phyloP scores from a whole-genome alignment of 2,329 filamentous ascomycete genomes.

The Hyphodiscus sp. region DNA sequence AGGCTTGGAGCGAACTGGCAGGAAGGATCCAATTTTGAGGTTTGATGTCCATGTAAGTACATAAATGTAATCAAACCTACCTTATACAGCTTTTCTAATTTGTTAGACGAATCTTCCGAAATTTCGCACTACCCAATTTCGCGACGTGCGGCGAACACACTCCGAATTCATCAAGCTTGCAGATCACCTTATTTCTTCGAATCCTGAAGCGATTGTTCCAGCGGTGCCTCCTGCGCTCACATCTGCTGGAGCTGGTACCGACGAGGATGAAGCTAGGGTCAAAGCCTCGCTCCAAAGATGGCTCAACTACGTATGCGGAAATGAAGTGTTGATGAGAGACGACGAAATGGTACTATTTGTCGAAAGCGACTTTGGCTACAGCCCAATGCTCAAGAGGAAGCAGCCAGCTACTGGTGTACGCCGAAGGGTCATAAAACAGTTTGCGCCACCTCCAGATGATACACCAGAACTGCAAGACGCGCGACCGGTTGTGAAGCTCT shows the following conservation, averaged over 20 bases:
- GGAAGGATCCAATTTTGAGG: constrained; percentile 89
- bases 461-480: constrained; percentile 90
- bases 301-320: constrained; percentile 89
- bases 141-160: constrained; percentile 91
- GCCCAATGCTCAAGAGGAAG: constrained; percentile 89
- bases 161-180: constrained; percentile 96
- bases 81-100: constrained; percentile 14
- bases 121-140: constrained; percentile 96
- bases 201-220: constrained; percentile 89
- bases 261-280: constrained; percentile 86
- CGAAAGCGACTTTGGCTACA: constrained; percentile 98
- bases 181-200: constrained; percentile 93
- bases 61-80: not conserved
- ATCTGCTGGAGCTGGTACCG: constrained; percentile 88
- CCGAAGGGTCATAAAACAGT: constrained; percentile 94
- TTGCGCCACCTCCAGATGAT: constrained; percentile 93
- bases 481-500: constrained; percentile 85
- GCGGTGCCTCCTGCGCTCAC: constrained; percentile 93
- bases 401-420: constrained; percentile 94
- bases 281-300: constrained; percentile 88
- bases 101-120: constrained; percentile 92
- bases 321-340: constrained; percentile 87
- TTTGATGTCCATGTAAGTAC: constrained; percentile 89
- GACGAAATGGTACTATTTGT: constrained; percentile 98
- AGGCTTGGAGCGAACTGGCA: constrained; percentile 82